Evolutionary conservation across 208 protist species (phyloP).

Genomic region (Kentomonas sorsogonicus): DNA sequence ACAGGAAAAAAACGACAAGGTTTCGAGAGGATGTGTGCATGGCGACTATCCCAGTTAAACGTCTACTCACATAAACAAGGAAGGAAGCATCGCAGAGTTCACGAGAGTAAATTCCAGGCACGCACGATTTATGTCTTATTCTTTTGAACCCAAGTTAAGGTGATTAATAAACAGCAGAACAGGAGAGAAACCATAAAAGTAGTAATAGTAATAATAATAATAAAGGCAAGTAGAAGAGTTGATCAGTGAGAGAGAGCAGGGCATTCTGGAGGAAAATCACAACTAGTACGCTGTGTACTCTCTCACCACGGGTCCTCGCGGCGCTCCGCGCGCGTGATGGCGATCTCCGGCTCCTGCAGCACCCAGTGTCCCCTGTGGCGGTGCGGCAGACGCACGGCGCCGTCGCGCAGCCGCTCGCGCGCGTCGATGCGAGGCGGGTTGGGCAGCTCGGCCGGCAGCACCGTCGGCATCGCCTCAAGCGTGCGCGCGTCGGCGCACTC

Average conservation of each 20-base stretch:
- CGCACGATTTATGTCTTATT: no score
- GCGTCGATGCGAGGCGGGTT: slow-evolving; percentile 64
- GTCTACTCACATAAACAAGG: no score
- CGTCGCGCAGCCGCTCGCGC: slow-evolving; percentile 21
- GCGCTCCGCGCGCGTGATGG: slow-evolving; percentile 70
- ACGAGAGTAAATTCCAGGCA: no score
- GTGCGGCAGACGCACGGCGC: slow-evolving; percentile 46
- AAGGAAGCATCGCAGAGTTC: no score
- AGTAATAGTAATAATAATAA: no score
- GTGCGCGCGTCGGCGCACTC: background rate
- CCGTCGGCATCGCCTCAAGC: slow-evolving; percentile 41
- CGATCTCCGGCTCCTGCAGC: slow-evolving; percentile 81
- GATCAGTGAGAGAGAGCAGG: no score
- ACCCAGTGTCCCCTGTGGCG: slow-evolving; percentile 82
- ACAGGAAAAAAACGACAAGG: slow-evolving; percentile 8
- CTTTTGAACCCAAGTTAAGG: no score
- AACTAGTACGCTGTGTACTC: no score
- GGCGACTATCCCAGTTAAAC: background rate
- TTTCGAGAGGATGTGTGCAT: background rate
- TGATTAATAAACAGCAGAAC: no score
- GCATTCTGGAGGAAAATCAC: no score
- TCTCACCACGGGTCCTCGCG: slow-evolving; percentile 76
- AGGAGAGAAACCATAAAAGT: background rate
- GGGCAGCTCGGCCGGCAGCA: slow-evolving; percentile 72
- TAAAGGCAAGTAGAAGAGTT: no score